These are phyloP conservation scores for Yamadazyma diospyri DNA, from an alignment of 1,139 yeast species.

Conservation along the genomic window DNA sequence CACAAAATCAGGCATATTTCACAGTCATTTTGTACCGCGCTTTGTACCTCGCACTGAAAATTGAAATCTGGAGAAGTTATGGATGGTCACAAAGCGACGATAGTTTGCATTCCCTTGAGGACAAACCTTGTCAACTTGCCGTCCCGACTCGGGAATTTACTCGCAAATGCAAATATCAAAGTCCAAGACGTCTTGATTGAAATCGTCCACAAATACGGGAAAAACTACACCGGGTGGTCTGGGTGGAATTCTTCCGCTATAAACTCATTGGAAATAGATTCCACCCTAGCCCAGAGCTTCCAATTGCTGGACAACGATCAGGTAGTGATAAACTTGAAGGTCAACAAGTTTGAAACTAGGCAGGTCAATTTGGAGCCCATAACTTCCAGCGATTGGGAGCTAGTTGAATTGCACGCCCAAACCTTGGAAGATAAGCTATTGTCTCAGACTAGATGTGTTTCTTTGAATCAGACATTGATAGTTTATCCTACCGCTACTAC, in stretches of 20 bases:
- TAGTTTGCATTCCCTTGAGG: constrained; percentile 34
- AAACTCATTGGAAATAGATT: constrained; percentile 37
- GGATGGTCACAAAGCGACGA: constrained; percentile 36
- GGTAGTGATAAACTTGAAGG: constrained; percentile 40
- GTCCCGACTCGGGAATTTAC: constrained; percentile 40
- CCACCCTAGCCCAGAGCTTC: constrained; percentile 44
- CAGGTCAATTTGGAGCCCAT: constrained; percentile 77
- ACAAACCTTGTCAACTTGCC: constrained; percentile 63
- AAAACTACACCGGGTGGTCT: constrained; percentile 73
- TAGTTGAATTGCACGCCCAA: constrained; percentile 79
- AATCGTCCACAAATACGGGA: constrained; percentile 22
- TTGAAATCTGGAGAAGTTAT: constrained; percentile 19
- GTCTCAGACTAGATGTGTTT: constrained; percentile 77
- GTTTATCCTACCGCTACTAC: constrained; percentile 71
- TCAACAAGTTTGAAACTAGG: constrained; percentile 48
- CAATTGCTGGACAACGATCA: constrained; percentile 43
- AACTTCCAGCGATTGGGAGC: constrained; percentile 83
- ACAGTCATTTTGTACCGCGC: too few species aligned
- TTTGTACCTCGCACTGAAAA: too few species aligned
- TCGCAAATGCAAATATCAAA: constrained; percentile 51
- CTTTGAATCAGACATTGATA: constrained; percentile 55
- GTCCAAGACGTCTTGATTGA: constrained; percentile 64
- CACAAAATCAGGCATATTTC: too few species aligned
- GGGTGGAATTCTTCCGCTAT: constrained; percentile 51
- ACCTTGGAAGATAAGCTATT: constrained; percentile 71